Conservation (phyloP, 495 filamentous ascomycete genomes). For the Daldinia caldariorum region DNA sequence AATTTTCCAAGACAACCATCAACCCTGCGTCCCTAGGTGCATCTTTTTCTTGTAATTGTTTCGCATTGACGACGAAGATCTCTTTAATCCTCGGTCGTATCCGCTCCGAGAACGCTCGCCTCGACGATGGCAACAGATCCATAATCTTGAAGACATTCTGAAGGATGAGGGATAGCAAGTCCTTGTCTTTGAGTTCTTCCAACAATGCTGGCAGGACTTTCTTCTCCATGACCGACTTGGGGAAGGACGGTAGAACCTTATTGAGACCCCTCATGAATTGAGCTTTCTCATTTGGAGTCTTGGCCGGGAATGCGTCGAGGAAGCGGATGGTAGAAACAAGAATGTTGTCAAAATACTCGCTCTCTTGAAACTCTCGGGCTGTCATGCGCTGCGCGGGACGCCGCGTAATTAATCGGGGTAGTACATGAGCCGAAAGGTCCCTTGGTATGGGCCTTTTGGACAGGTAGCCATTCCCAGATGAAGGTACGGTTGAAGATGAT, state of each 20-base stretch:
- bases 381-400: conserved; percentile 86
- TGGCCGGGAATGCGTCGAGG: conserved; percentile 86
- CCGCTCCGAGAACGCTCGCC: conserved; percentile 80
- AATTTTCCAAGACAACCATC: conserved; percentile 87
- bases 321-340: conserved; percentile 95
- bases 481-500: conserved; percentile 79
- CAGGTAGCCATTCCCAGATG: conserved; percentile 81
- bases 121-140: conserved; percentile 75
- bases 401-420: conserved; percentile 85
- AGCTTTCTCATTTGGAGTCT: conserved; percentile 88
- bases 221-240: conserved; percentile 90
- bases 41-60: conserved; percentile 74
- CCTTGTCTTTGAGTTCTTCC: conserved; percentile 92
- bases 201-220: conserved; percentile 88
- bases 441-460: conserved; percentile 80
- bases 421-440: conserved; percentile 75
- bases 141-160: conserved; percentile 93
- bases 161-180: conserved; percentile 81
- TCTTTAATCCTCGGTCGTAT: conserved; percentile 86
- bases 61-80: conserved; percentile 71
- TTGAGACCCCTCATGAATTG: conserved; percentile 90
- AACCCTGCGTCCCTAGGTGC: conserved; percentile 86
- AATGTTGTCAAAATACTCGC: conserved; percentile 94
- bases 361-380: conserved; percentile 92
- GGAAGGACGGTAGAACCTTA: conserved; percentile 87